phyloP scores from a whole-genome alignment of 306 rosid species.

The Prunus salicina region DNA sequence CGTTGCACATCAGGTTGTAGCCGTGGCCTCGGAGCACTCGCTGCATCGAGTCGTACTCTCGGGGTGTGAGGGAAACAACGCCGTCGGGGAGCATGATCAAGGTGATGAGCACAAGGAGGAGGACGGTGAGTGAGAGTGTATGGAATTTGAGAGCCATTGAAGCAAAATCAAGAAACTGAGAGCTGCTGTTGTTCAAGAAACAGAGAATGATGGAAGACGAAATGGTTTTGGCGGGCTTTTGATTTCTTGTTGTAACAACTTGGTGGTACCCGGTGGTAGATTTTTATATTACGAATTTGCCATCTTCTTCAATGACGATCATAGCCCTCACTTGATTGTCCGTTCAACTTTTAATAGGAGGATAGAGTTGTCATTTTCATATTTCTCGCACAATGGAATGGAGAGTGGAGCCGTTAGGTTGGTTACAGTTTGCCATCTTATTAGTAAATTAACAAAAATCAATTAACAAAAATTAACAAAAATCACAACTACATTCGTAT shows the following conservation, averaged over 20 bases:
- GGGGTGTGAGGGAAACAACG: slow-evolving; percentile 19
- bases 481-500: too few species aligned
- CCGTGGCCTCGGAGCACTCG: slow-evolving; percentile 46
- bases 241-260: background rate
- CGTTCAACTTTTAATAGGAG: background rate
- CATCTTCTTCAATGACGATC: background rate
- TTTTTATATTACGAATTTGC: background rate
- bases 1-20: slow-evolving; percentile 62
- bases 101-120: background rate
- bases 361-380: background rate
- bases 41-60: slow-evolving; percentile 51
- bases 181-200: too few species aligned
- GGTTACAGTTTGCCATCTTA: background rate
- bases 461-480: too few species aligned
- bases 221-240: slow-evolving; percentile 12
- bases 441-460: too few species aligned
- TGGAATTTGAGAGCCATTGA: slow-evolving; percentile 22
- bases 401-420: background rate
- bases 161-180: slow-evolving; percentile 2
- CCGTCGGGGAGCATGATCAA: background rate
- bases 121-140: background rate
- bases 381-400: background rate
- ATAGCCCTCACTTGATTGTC: background rate
- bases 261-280: background rate
- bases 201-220: background rate